Percentiles rank a stretch among this genome's conserved stretches.
Conservation (phyloP, 208 protist species). For the Trypanosoma grayi region DNA sequence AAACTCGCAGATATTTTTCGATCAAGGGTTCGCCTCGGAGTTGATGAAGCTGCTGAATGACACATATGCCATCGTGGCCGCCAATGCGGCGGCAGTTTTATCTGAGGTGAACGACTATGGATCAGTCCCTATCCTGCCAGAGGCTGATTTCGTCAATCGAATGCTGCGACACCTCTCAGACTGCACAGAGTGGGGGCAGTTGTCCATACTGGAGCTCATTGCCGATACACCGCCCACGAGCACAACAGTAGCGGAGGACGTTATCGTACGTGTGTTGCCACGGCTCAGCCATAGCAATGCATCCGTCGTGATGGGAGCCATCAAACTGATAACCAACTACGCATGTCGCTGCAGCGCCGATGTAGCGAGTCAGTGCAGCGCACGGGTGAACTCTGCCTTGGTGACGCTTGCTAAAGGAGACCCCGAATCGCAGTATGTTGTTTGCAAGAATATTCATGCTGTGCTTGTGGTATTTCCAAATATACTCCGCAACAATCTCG, state of each 20-base stretch:
- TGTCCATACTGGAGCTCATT: conserved; percentile 97
- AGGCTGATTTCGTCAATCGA: conserved; percentile 86
- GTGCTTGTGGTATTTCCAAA: conserved; percentile 96
- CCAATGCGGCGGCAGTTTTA: conserved; percentile 98
- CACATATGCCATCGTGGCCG: conserved; percentile 96
- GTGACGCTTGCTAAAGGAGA: conserved; percentile 80
- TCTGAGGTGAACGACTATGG: conserved; percentile 89
- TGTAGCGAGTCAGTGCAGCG: conserved; percentile 56
- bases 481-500: conserved; percentile 87
- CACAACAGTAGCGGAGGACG: conserved; percentile 75
- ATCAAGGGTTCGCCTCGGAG: conserved; percentile 90
- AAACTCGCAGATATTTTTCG: conserved; percentile 93
- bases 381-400: conserved; percentile 96
- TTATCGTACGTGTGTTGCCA: conserved; percentile 94
- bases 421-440: conserved; percentile 98
- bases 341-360: conserved; percentile 58
- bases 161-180: conserved; percentile 95
- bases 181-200: conserved; percentile 98
- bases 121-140: conserved; percentile 42
- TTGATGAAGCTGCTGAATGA: conserved; percentile 95
- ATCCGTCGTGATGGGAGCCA: conserved; percentile 97
- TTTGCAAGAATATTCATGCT: conserved; percentile 98
- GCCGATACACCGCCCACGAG: conserved; percentile 62
- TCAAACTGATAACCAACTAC: conserved; percentile 92
- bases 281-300: conserved; percentile 97